Conservation (phyloP, 768 basidiomycete genomes). For the Sarcodon sp. region DNA sequence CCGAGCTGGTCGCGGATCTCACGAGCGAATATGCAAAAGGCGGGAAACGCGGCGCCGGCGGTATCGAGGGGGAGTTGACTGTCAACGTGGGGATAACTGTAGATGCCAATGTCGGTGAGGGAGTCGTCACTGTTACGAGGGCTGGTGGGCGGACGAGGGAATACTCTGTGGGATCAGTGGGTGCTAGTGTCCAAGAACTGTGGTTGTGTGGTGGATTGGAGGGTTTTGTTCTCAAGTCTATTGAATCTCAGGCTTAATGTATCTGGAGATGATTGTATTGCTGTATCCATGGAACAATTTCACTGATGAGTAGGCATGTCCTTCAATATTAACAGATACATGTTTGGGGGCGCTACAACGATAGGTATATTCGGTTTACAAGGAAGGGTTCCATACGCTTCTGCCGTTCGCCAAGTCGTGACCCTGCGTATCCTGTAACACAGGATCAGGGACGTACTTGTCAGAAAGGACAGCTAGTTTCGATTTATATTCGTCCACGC, state of each 20-base stretch:
- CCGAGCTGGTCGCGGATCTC: constrained; percentile 77
- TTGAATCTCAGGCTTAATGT: constrained; percentile 22
- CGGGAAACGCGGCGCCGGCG: constrained; percentile 67
- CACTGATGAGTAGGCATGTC: background rate
- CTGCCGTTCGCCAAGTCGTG: constrained; percentile 23
- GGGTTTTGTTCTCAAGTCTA: constrained; percentile 74
- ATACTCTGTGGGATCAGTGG: constrained; percentile 67
- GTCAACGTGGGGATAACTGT: constrained; percentile 50
- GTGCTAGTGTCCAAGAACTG: constrained; percentile 91
- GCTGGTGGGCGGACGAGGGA: constrained; percentile 32
- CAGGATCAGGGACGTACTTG: constrained; percentile 30
- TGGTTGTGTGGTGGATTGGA: constrained; percentile 95
- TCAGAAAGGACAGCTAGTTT: constrained; percentile 58
- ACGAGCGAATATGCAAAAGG: constrained; percentile 64
- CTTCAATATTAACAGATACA: background rate
- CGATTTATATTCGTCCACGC: constrained; percentile 81
- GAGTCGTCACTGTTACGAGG: constrained; percentile 12
- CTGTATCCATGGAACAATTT: background rate
- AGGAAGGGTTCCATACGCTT: constrained; percentile 43
- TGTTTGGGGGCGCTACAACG: background rate
- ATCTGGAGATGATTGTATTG: background rate
- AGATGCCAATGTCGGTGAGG: constrained; percentile 55
- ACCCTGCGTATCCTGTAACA: constrained; percentile 10
- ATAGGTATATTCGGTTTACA: constrained; percentile 21
- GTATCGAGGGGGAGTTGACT: constrained; percentile 72